Evolutionary conservation across 208 protist genomes (phyloP).

Genomic region (Leishmania gerbilli): DNA sequence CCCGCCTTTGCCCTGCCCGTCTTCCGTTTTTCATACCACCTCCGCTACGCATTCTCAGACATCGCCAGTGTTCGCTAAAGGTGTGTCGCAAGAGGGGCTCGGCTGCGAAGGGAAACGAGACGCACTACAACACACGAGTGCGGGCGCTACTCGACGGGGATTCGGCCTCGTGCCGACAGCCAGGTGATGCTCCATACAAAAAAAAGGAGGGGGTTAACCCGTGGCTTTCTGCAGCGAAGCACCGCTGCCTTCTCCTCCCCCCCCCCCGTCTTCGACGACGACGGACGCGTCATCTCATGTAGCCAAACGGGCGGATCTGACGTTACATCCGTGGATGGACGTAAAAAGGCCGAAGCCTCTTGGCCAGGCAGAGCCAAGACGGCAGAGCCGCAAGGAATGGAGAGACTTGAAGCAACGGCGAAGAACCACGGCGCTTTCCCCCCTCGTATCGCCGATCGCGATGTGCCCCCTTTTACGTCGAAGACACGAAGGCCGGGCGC

Average conservation of each 20-base stretch:
- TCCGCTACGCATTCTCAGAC: neutral
- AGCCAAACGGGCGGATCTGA: neutral
- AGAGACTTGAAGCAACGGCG: too few species aligned
- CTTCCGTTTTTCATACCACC: too few species aligned
- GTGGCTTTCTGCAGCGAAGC: neutral
- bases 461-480: neutral
- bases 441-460: neutral
- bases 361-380: neutral
- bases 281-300: too few species aligned
- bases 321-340: neutral
- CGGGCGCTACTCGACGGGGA: neutral
- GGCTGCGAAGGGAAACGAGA: neutral
- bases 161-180: neutral
- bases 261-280: neutral
- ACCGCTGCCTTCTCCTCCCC: too few species aligned
- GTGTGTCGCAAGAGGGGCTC: neutral
- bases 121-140: neutral
- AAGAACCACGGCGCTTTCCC: neutral
- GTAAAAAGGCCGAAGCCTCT: neutral
- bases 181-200: too few species aligned
- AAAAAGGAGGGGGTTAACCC: neutral
- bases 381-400: too few species aligned
- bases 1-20: too few species aligned
- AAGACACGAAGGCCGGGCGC: neutral
- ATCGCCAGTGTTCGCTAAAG: neutral